These are phyloP conservation scores for Metschnikowia continentalis DNA, from an alignment of 805 yeast genomes.

Conservation along the genomic window DNA sequence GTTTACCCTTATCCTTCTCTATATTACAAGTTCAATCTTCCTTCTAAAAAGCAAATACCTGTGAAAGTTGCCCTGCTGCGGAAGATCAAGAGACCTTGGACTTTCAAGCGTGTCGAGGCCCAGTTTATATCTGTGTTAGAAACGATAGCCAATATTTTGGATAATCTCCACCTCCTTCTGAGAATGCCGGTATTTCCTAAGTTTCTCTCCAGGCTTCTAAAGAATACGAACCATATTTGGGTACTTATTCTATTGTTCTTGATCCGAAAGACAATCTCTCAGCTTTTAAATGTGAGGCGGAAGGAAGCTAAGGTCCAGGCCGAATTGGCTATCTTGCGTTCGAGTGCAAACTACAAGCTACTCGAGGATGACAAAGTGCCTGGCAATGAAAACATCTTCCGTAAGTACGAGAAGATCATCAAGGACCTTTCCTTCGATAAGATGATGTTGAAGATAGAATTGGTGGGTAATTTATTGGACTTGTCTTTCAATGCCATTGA, in stretches of 20 bases:
- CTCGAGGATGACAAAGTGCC: conserved; percentile 19
- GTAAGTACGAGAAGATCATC: conserved; percentile 36
- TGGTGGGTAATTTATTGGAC: conserved; percentile 40
- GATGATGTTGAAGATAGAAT: conserved; percentile 38
- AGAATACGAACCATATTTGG: conserved; percentile 43
- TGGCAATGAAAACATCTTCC: conserved; percentile 22
- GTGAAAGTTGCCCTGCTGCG: not conserved
- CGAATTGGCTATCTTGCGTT: conserved; percentile 31
- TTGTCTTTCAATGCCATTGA: conserved; percentile 39
- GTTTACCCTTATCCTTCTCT: conserved; percentile 27
- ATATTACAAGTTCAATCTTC: conserved; percentile 28
- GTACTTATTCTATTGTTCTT: conserved; percentile 37
- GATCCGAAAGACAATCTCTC: conserved; percentile 39
- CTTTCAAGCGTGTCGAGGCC: conserved; percentile 30
- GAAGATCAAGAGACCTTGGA: conserved; percentile 15
- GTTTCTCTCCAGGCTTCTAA: conserved; percentile 25
- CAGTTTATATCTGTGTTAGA: conserved; percentile 30
- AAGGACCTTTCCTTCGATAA: conserved; percentile 41
- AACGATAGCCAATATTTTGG: conserved; percentile 35
- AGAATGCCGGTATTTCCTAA: conserved; percentile 42
- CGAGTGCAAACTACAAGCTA: conserved; percentile 20
- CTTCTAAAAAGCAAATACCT: conserved; percentile 6
- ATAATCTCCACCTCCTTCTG: conserved; percentile 39
- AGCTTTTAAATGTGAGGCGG: conserved; percentile 36
- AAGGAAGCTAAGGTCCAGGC: conserved; percentile 35